A percentile compares a stretch with the other conserved stretches of the same genome.
Evolutionary conservation across 352 stramenopile genomes (phyloP).

Genomic region (Stephanocyclus meneghinianus): DNA sequence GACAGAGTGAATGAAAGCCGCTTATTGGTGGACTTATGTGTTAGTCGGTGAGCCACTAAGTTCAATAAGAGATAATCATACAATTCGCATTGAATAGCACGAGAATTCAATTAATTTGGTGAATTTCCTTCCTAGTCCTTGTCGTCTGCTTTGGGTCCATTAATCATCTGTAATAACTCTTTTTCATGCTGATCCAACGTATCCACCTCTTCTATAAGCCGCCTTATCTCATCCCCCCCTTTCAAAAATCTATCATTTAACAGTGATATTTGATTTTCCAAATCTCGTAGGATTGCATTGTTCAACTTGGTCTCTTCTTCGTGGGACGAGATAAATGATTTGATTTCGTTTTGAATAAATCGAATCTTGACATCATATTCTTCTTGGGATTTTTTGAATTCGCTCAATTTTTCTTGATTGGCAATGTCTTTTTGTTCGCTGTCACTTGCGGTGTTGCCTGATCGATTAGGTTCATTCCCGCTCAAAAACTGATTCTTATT

Average conservation of each 20-base stretch:
- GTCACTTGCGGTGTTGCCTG: background rate
- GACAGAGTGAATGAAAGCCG: no score
- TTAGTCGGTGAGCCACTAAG: no score
- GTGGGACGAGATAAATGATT: background rate
- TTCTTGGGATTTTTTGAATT: background rate
- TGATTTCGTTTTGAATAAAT: constrained; percentile 3
- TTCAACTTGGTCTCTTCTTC: background rate
- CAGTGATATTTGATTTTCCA: background rate
- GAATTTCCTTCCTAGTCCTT: no score
- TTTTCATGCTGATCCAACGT: constrained; percentile 5
- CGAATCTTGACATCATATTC: constrained; percentile 7
- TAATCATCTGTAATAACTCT: constrained; percentile 2
- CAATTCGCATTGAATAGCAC: no score
- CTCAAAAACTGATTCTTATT: no score
- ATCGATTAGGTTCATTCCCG: no score
- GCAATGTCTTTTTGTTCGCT: background rate
- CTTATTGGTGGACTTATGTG: no score
- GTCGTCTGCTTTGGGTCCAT: background rate
- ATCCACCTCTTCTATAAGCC: background rate
- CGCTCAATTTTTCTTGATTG: background rate
- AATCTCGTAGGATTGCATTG: background rate
- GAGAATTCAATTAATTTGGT: no score
- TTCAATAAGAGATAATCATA: no score
- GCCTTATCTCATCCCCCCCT: constrained; percentile 4
- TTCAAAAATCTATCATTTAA: background rate